Base-by-base conservation (phyloP, 805 yeast species). In the Lachancea waltii region DNA sequence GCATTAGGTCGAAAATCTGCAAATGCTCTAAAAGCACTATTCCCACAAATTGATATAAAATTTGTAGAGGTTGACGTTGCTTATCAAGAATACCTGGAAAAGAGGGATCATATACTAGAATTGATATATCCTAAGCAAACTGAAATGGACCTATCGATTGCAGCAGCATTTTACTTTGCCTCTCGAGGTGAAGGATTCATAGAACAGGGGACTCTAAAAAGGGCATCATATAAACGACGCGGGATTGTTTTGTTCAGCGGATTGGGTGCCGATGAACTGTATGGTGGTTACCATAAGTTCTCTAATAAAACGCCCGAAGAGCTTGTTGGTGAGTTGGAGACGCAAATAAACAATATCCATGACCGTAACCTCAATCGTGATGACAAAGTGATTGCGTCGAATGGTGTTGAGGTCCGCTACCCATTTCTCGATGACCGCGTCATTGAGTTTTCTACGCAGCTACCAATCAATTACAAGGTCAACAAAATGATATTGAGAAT, bases 61-160 rank as follows among this genome's bases (percentile, higher is more conserved):
- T 45, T 90, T 23, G 68, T 82, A 2, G 89, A 87, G 50, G 69
- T 85, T 4, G 74, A 92, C 52, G 82, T 92, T 2, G 63, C 82
- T 1, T 89, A 81, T 51, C 74, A 72, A 5, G 80, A 76, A 33
- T 85, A 86, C 62, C 50, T 73, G 7, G 30, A 51, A 2, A 72
- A 72, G 25, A 72, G 70, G 36, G 59, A 65, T 1, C 57, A 64
- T 3, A 95, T 90, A 0, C 60, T 68, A 30, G 64, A 70, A 18
- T 63, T 90, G 30, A 92, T 92, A 72, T 79, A 69, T 51, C 98
- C 99, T 0, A 76, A 79, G 42, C 70, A 74, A 30, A 87, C 96
- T 0, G 97, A 87, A 46, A 92, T 92, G 97, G 99, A 92, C 58
- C 62, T 87, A 16, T 84, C 95, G 1, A 92, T 92, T 36, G 97